A percentile compares a stretch with the other conserved stretches of the same genome.
Evolutionary conservation across 805 yeast genomes (phyloP).

Genomic region (Wickerhamiella shivajii): DNA sequence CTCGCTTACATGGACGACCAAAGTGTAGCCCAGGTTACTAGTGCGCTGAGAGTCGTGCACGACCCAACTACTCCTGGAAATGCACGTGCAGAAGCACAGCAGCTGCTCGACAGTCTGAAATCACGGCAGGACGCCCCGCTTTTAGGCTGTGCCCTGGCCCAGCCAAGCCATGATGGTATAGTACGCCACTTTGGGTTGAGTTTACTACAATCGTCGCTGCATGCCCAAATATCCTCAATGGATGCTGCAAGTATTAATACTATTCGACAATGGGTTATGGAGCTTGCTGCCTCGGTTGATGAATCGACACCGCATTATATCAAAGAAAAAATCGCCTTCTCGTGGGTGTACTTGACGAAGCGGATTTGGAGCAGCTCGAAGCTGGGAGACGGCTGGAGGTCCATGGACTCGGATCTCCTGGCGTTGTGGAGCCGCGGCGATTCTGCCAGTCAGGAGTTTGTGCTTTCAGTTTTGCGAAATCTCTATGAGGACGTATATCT

Average conservation of each 20-base stretch:
- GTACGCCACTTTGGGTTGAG: slow-evolving; percentile 87
- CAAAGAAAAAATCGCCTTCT: slow-evolving; percentile 73
- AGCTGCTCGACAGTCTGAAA: slow-evolving; percentile 63
- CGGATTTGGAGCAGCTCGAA: slow-evolving; percentile 66
- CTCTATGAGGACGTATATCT: slow-evolving; percentile 86
- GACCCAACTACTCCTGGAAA: slow-evolving; percentile 21
- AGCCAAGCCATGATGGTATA: slow-evolving; percentile 47
- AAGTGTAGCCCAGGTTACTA: too few species aligned
- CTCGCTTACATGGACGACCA: too few species aligned
- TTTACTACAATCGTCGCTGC: slow-evolving; percentile 58
- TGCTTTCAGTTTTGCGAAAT: slow-evolving; percentile 66
- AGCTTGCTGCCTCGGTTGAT: slow-evolving; percentile 46
- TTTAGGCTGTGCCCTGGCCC: slow-evolving; percentile 82
- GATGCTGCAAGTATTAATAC: slow-evolving; percentile 46
- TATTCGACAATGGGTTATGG: slow-evolving; percentile 72
- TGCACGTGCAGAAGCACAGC: slow-evolving; percentile 38
- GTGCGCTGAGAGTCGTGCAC: slow-evolving; percentile 46
- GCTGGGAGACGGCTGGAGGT: slow-evolving; percentile 47
- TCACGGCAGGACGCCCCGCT: slow-evolving; percentile 69
- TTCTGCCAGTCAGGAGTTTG: slow-evolving; percentile 51
- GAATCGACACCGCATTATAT: slow-evolving; percentile 75
- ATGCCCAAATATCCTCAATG: slow-evolving; percentile 37
- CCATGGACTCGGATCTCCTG: slow-evolving; percentile 69
- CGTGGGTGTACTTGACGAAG: slow-evolving; percentile 88
- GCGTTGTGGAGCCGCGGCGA: slow-evolving; percentile 56